These are phyloP conservation scores for Colletotrichum spinosum DNA, from an alignment of 2,329 filamentous ascomycete species.

Conservation along the genomic window DNA sequence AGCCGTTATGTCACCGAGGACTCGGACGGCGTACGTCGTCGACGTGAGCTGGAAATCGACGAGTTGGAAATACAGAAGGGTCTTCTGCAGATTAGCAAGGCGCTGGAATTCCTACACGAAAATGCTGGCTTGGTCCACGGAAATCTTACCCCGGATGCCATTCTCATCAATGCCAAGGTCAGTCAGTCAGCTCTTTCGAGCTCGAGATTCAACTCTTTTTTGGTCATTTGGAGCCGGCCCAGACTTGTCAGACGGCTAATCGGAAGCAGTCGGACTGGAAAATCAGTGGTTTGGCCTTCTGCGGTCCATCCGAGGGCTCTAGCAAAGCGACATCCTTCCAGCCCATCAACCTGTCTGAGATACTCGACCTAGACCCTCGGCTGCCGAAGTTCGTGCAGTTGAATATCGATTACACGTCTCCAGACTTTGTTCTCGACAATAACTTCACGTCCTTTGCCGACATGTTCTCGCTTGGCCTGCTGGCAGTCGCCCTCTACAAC, in stretches of 20 bases:
- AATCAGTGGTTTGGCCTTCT: conserved; percentile 92
- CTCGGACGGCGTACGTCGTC: conserved; percentile 76
- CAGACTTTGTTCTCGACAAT: conserved; percentile 93
- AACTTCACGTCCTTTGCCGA: conserved; percentile 87
- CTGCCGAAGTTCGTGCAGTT: conserved; percentile 87
- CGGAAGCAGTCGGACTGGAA: conserved; percentile 89
- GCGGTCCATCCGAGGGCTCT: conserved; percentile 81
- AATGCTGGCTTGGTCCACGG: conserved; percentile 94
- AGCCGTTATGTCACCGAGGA: conserved; percentile 87
- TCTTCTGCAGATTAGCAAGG: conserved; percentile 90
- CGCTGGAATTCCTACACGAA: conserved; percentile 94
- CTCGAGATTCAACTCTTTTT: neutral
- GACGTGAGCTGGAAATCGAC: conserved; percentile 91
- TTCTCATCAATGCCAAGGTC: conserved; percentile 94
- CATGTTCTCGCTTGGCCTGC: conserved; percentile 91
- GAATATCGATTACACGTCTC: conserved; percentile 92
- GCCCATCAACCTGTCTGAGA: conserved; percentile 85
- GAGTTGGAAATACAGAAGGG: conserved; percentile 98
- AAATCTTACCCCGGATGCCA: conserved; percentile 92
- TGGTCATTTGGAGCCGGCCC: neutral
- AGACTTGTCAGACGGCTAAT: conserved; percentile 43
- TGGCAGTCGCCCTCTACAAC: conserved; percentile 93
- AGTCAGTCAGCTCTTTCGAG: conserved; percentile 41
- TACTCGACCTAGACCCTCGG: conserved; percentile 85
- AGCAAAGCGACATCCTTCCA: conserved; percentile 80